phyloP scores from a whole-genome alignment of 202 grass and related monocot genomes.

The Setaria viridis region DNA sequence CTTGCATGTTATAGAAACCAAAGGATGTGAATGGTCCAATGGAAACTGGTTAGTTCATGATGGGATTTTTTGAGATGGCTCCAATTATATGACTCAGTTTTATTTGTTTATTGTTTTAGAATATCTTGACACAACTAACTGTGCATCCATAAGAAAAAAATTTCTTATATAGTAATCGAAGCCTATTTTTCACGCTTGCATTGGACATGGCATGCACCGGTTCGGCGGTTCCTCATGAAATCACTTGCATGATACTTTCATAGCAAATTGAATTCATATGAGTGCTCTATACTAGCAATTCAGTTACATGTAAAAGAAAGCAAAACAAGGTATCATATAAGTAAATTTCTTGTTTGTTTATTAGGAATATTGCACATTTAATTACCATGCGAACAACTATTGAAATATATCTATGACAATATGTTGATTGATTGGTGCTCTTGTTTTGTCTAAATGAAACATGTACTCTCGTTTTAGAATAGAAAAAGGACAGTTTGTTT shows the following conservation, averaged over 20 bases:
- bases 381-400: not conserved
- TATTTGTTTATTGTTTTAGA: constrained; percentile 20
- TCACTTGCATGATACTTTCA: not conserved
- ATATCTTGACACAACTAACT: not conserved
- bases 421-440: not conserved
- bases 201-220: not conserved
- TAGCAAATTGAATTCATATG: not conserved
- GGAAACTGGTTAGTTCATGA: constrained; percentile 78
- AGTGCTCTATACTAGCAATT: not conserved
- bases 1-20: constrained; percentile 80
- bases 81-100: not conserved
- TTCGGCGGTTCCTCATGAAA: not conserved
- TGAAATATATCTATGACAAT: not conserved
- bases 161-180: not conserved
- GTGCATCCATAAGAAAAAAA: not conserved
- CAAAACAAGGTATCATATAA: not conserved
- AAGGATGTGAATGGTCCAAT: constrained; percentile 79
- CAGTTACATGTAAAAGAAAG: not conserved
- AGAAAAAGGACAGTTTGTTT: no score
- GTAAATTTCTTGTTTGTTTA: not conserved
- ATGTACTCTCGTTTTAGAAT: no score
- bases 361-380: not conserved
- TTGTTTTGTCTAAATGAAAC: no score
- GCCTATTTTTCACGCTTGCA: not conserved
- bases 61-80: constrained; percentile 4